Base-by-base conservation (phyloP, 768 basidiomycete genomes). In the Collybia sp. region DNA sequence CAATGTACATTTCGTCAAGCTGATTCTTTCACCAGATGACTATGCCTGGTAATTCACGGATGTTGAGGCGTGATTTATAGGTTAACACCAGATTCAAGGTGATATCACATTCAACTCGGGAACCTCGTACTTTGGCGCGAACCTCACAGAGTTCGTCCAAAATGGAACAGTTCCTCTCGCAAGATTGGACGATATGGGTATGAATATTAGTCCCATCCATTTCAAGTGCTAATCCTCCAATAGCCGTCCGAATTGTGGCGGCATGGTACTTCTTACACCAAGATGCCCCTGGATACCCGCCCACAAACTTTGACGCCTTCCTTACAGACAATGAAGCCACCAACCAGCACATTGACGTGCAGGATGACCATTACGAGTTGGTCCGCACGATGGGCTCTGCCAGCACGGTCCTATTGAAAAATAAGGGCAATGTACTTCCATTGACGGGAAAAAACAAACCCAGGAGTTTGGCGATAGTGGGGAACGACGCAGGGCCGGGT, bases 381-480 rank as follows among this genome's bases (percentile, higher is more conserved):
- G 84, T 91, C 16, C 73, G 85, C 30, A 71, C 86, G 57, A 80
- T 93, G 39, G 89, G 83, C 13, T 75, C 83, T 0, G 83, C 86
- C 0, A 83, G 83, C 43, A 82, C 79, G 0, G 84, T 90, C 12
- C 68, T 93, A 19, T 66, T 93, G 51, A 91, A 91, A 73, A 93
- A 93, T 57, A 66, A 66, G 18, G 59, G 68, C 12, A 69, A 68
- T 3, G 75, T 69, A 30, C 59, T 90, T 49, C 79, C 91, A 30
- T 54, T 90, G 58, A 25, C 25, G 25, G 25, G 25, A 25, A 25
- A 25, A 8, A 62, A 71, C 40, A 79, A 76, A 48, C 79, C 79
- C 9, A 70, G 76, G 46, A 84, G 66, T 47, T 61, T 89, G 12
- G 76, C 78, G 1, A 53, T 88, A 40, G 69, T 84, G 44, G 87